Percentiles rank a stretch among this genome's conserved stretches.
Evolutionary conservation across 2,329 filamentous ascomycete genomes (phyloP).

Genomic region (Fonsecaea pugnacius): DNA sequence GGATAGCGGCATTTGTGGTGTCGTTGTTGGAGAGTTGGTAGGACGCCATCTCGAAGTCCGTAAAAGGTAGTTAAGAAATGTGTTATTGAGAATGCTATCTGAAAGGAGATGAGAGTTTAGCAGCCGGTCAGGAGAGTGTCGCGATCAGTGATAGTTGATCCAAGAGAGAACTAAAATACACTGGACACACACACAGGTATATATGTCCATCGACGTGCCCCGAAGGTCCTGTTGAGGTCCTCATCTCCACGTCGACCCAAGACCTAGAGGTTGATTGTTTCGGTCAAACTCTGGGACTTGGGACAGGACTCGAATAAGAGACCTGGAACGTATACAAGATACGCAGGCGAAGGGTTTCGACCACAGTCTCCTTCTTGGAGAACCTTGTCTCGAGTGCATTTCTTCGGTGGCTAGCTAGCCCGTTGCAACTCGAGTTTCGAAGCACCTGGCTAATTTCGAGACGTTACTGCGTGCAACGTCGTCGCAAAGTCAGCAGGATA

Average conservation of each 20-base stretch:
- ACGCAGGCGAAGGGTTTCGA: neutral
- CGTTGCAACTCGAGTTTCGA: neutral
- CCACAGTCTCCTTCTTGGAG: neutral
- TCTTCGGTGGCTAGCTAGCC: neutral
- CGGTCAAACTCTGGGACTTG: neutral
- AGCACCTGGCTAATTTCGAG: neutral
- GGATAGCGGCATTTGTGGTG: neutral
- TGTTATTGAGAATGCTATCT: neutral
- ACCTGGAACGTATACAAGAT: neutral
- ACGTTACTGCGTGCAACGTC: neutral
- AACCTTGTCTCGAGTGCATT: neutral
- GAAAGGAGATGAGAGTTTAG: neutral
- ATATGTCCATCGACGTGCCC: neutral
- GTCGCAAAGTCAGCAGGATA: neutral
- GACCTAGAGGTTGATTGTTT: neutral
- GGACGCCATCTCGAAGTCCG: neutral
- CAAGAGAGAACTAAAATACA: neutral
- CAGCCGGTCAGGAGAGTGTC: neutral
- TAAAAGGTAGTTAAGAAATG: neutral
- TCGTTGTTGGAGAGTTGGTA: neutral
- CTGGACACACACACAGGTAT: no score
- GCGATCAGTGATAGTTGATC: neutral
- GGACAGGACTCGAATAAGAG: neutral
- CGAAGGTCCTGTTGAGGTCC: neutral
- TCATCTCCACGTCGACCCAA: neutral